Conservation (phyloP, 1,284 basidiomycete species). For the Cryptococcus sp. region DNA sequence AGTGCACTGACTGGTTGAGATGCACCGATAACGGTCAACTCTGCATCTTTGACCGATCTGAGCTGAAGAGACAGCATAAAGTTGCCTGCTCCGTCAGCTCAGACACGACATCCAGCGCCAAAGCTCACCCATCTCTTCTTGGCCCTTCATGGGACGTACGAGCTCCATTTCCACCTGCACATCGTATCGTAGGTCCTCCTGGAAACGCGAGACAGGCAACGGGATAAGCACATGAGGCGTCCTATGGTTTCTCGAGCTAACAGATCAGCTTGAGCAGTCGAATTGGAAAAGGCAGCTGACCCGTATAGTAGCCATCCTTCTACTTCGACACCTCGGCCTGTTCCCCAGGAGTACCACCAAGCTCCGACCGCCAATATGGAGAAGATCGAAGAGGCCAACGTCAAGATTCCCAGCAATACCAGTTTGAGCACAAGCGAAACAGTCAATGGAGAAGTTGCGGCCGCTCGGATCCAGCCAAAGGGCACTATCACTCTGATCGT, state of each 20-base stretch:
- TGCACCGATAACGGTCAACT: conserved; percentile 24
- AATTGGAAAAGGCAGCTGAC: conserved; percentile 10
- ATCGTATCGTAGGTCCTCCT: conserved; percentile 45
- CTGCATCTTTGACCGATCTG: conserved; percentile 23
- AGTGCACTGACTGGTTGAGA: conserved; percentile 37
- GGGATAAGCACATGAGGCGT: conserved; percentile 40
- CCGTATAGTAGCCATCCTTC: conserved; percentile 47
- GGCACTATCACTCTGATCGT: conserved; percentile 35
- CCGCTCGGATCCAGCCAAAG: conserved; percentile 25
- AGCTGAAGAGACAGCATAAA: conserved; percentile 46
- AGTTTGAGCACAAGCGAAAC: conserved; percentile 39
- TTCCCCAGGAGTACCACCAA: conserved; percentile 46
- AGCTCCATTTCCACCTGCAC: conserved; percentile 46
- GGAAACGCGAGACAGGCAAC: conserved; percentile 31
- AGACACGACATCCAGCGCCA: not conserved
- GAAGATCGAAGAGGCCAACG: conserved; percentile 33
- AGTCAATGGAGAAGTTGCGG: conserved; percentile 41
- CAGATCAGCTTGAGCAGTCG: not conserved
- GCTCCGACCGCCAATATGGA: conserved; percentile 41
- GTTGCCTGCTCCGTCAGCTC: conserved; percentile 30
- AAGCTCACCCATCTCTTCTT: conserved; percentile 35
- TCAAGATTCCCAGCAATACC: conserved; percentile 29
- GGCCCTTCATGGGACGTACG: conserved; percentile 30
- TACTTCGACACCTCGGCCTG: conserved; percentile 39
- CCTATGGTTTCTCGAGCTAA: conserved; percentile 32